phyloP scores from a whole-genome alignment of 306 rosid species.

The Vigna nakashimae region DNA sequence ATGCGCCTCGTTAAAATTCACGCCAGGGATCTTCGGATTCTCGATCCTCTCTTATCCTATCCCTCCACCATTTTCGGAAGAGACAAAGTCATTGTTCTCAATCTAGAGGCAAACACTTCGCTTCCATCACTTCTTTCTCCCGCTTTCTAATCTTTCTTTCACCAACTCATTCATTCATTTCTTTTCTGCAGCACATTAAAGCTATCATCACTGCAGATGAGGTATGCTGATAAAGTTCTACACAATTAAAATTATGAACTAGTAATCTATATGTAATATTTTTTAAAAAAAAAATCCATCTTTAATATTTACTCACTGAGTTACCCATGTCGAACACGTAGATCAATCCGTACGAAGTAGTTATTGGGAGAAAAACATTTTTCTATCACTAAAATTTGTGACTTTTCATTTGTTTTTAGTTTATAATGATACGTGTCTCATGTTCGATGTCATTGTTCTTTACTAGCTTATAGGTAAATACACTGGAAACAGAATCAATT shows the following conservation, averaged over 20 bases:
- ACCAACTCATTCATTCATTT: neutral
- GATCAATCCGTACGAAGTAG: too few relatives aligned
- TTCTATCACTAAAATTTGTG: neutral
- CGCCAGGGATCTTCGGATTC: conserved; percentile 83
- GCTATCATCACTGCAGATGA: conserved; percentile 86
- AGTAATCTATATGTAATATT: neutral
- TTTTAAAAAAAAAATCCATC: neutral
- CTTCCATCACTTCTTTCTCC: neutral
- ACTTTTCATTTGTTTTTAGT: neutral
- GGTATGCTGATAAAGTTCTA: conserved; percentile 40
- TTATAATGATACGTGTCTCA: neutral
- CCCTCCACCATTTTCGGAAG: conserved; percentile 84
- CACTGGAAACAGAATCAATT: neutral
- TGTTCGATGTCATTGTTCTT: neutral
- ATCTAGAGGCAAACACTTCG: conserved; percentile 65
- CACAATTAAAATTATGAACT: neutral
- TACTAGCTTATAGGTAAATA: neutral
- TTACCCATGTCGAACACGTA: too few relatives aligned
- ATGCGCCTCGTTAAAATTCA: conserved; percentile 75
- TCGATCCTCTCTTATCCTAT: conserved; percentile 75
- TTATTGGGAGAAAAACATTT: too few relatives aligned
- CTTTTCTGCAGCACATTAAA: conserved; percentile 74
- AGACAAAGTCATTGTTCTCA: conserved; percentile 84
- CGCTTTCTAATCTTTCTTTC: neutral
- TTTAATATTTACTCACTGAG: neutral